Evolutionary conservation across 768 basidiomycete species (phyloP).

Genomic region (Tremella mesenterica): DNA sequence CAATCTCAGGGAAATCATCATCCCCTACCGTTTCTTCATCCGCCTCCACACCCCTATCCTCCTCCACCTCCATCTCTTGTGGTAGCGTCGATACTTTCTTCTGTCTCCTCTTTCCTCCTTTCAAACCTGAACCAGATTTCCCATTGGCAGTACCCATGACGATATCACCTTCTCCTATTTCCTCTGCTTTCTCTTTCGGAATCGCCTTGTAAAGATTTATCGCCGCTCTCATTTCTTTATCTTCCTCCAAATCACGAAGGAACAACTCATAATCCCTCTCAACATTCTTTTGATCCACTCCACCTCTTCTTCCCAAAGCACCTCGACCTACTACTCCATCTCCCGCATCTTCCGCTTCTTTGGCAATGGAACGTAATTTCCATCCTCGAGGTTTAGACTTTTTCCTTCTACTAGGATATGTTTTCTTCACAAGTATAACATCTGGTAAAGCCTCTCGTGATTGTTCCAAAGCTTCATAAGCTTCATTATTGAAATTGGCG

Average conservation of each 20-base stretch:
- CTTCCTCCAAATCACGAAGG: conserved; percentile 87
- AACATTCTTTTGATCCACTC: conserved; percentile 81
- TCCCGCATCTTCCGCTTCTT: conserved; percentile 74
- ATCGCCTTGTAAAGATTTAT: conserved; percentile 65
- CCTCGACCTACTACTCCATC: conserved; percentile 53
- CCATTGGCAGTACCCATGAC: conserved; percentile 13
- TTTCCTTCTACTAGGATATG: conserved; percentile 86
- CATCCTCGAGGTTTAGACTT: conserved; percentile 76
- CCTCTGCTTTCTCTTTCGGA: conserved; percentile 9
- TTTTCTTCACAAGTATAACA: conserved; percentile 86
- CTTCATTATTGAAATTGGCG: conserved; percentile 86
- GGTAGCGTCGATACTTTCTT: conserved; percentile 1
- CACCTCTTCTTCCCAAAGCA: conserved; percentile 82
- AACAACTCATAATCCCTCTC: conserved; percentile 96
- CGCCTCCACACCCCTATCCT: conserved; percentile 40
- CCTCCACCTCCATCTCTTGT: conserved; percentile 45
- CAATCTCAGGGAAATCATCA: conserved; percentile 86
- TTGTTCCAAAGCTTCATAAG: conserved; percentile 58
- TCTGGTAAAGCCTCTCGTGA: conserved; percentile 65
- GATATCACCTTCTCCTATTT: conserved; percentile 45
- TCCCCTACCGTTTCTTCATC: conserved; percentile 51
- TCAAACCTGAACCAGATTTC: conserved; percentile 28
- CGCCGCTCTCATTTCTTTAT: conserved; percentile 74
- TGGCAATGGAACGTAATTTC: conserved; percentile 85
- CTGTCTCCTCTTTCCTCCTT: conserved; percentile 33